Evolutionary conservation across 78 protist genomes (phyloP).

Genomic region (Pigoraptor vietnamica): DNA sequence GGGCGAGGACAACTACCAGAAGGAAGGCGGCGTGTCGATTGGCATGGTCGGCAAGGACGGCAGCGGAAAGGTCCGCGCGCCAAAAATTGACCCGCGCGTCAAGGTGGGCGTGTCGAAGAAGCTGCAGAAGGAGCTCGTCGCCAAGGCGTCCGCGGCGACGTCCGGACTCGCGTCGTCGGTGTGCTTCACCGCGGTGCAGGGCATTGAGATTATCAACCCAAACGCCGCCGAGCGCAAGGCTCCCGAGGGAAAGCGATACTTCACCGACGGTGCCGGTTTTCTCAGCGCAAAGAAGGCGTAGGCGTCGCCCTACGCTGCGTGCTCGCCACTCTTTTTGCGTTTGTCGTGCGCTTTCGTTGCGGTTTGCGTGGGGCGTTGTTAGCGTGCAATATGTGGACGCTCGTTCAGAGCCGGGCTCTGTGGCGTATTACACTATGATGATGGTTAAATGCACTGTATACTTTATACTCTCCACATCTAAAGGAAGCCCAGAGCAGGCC

Average conservation of each 20-base stretch:
- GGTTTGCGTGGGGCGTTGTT: too few relatives aligned
- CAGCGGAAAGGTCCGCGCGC: neutral
- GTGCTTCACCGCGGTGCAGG: neutral
- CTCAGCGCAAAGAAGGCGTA: neutral
- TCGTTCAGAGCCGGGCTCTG: too few relatives aligned
- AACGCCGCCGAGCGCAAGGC: neutral
- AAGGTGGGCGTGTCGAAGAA: neutral
- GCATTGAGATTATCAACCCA: neutral
- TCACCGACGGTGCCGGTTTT: neutral
- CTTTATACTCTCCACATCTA: too few relatives aligned
- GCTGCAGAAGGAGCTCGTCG: neutral
- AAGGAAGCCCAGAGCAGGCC: too few relatives aligned
- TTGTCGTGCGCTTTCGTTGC: too few relatives aligned
- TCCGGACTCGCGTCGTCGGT: neutral
- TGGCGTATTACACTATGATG: too few relatives aligned
- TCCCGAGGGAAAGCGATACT: neutral
- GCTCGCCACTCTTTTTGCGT: too few relatives aligned
- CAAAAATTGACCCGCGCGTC: neutral
- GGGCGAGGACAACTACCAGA: neutral
- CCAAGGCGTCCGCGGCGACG: neutral
- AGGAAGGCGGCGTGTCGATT: neutral
- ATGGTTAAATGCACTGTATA: too few relatives aligned
- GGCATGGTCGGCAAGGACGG: neutral
- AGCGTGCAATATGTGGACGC: too few relatives aligned
- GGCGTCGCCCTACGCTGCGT: too few relatives aligned